Evolutionary conservation across 2,329 filamentous ascomycete genomes (phyloP).

Genomic region (Sporothrix protearum): DNA sequence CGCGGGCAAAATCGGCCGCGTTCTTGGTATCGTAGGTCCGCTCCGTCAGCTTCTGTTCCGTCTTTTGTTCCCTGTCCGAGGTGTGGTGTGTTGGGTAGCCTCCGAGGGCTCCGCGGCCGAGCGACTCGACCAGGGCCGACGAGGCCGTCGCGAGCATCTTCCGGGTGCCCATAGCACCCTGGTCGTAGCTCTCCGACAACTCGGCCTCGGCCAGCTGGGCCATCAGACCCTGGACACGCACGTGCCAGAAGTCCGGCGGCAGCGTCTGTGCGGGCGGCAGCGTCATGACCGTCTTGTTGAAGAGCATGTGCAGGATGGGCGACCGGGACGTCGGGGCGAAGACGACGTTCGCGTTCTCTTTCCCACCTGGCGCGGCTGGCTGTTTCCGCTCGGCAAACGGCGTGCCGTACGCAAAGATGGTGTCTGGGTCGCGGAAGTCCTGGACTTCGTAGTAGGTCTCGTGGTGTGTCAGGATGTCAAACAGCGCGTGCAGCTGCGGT

Average conservation of each 20-base stretch:
- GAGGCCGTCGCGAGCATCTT: conserved; percentile 72
- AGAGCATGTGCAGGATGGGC: conserved; percentile 65
- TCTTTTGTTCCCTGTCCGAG: conserved; percentile 11
- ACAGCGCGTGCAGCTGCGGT: conserved; percentile 50
- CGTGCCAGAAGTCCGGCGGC: conserved; percentile 61
- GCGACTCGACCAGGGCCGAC: conserved; percentile 65
- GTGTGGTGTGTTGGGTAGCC: conserved; percentile 44
- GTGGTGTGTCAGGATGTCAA: conserved; percentile 58
- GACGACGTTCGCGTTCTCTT: not conserved
- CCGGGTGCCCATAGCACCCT: conserved; percentile 67
- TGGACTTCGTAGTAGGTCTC: conserved; percentile 66
- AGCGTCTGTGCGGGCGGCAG: conserved; percentile 65
- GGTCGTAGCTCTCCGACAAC: conserved; percentile 78
- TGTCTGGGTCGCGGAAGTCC: conserved; percentile 62
- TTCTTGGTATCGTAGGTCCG: conserved; percentile 55
- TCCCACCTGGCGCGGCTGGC: not conserved
- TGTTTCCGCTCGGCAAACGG: conserved; percentile 52
- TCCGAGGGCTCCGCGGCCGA: conserved; percentile 62
- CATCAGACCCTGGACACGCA: conserved; percentile 58
- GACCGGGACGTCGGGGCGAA: conserved; percentile 45
- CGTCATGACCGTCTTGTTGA: conserved; percentile 61
- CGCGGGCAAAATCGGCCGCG: conserved; percentile 57
- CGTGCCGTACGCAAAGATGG: conserved; percentile 65
- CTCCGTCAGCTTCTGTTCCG: conserved; percentile 28
- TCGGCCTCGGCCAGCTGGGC: conserved; percentile 62